Conservation (phyloP, 495 filamentous ascomycete genomes). For the Xylaria grammica region DNA sequence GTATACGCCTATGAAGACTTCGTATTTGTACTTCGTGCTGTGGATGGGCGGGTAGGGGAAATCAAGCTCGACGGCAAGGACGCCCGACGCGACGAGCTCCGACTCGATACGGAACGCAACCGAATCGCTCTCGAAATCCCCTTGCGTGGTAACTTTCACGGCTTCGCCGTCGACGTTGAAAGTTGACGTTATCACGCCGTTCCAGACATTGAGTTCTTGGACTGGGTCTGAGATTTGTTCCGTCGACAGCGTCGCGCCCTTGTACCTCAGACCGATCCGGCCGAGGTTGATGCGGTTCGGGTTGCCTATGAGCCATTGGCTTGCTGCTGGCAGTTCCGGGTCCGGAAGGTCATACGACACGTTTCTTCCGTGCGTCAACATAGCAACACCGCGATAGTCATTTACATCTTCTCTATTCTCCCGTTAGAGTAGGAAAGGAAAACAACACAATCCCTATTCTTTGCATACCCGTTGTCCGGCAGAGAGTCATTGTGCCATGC, state of each 20-base stretch:
- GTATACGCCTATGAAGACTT: slow-evolving; percentile 43
- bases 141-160: slow-evolving; percentile 42
- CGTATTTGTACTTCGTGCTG: slow-evolving; percentile 36
- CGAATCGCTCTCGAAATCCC: slow-evolving; percentile 44
- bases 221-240: slow-evolving; percentile 28
- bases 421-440: not conserved
- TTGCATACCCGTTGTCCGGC: slow-evolving; percentile 32
- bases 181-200: slow-evolving; percentile 41
- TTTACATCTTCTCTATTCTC: slow-evolving; percentile 18
- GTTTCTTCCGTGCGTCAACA: slow-evolving; percentile 46
- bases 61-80: slow-evolving; percentile 46
- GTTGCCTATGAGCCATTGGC: slow-evolving; percentile 51
- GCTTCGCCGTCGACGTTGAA: slow-evolving; percentile 37
- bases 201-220: slow-evolving; percentile 46
- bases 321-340: slow-evolving; percentile 41
- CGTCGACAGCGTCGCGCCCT: slow-evolving; percentile 37
- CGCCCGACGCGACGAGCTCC: slow-evolving; percentile 31
- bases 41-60: slow-evolving; percentile 47
- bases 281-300: slow-evolving; percentile 54
- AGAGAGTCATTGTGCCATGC: slow-evolving; percentile 52
- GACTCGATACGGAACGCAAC: slow-evolving; percentile 44
- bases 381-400: slow-evolving; percentile 38
- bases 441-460: not conserved
- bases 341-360: slow-evolving; percentile 52
- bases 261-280: slow-evolving; percentile 51